Base-by-base conservation (phyloP, 495 filamentous ascomycete species). In the Xylaria nigripes region DNA sequence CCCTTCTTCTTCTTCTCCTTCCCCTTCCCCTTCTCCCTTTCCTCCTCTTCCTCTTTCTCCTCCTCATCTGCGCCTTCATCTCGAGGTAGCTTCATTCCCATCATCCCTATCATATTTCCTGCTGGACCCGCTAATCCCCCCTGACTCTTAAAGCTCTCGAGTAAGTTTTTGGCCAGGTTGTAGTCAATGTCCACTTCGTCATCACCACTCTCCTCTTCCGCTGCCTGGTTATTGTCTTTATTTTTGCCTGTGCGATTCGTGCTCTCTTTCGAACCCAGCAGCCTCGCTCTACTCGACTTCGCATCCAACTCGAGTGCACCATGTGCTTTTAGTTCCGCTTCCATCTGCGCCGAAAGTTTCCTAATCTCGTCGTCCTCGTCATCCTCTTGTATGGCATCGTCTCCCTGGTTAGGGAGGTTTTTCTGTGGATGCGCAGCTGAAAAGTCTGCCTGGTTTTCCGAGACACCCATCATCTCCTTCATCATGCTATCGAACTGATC, bases 111-210 rank as follows among this genome's bases (percentile, higher is more conserved):
- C 53, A 97, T 67, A 66, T 95, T 96, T 1, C 91, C 85, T 3
- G 84, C 85, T 1, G 92, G 92, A 0, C 92, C 92, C 12, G 90
- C 74, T 70, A 86, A 78, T 34, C 92, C 92, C 5, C 73, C 88
- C 65, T 96, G 91, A 24, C 84, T 83, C 59, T 95, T 93, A 63
- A 97, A 89, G 62, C 86, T 88, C 70, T 95, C 87, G n/a, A 96
- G 72, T 21, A 96, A 68, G 63, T 96, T 96, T 65, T 88, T 89
- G 32, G 87, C 91, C 5, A 98, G 78, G 46, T 91, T 90, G 63
- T 88, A 86, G 61, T 96, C 89, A 41, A 89, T 80, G 54, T 91
- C 77, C 10, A 90, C 76, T 52, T 84, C 85, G 58, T 75, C 73
- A 7, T 76, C 75, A 10, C 61, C 71, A 16, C 63, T 68, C 23